Percentiles rank a stretch among this genome's conserved stretches.
phyloP scores from a whole-genome alignment of 495 filamentous ascomycete species.

The Lophium mytilinum region DNA sequence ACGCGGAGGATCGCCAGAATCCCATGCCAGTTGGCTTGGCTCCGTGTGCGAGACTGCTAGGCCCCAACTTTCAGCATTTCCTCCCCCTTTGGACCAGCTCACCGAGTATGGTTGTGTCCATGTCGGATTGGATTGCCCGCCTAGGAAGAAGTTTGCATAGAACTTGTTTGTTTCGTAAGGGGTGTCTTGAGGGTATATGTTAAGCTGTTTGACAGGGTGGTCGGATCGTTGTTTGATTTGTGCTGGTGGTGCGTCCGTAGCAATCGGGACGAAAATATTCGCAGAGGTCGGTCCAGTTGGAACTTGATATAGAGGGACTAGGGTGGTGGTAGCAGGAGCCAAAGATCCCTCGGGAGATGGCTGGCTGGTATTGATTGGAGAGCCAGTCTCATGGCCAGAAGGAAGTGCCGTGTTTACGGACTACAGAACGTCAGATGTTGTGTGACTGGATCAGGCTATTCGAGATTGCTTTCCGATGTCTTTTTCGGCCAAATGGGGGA shows the following conservation, averaged over 20 bases:
- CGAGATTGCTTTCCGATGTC: too few species aligned
- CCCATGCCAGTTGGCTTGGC: constrained; percentile 54
- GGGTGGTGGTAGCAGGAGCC: constrained; percentile 22
- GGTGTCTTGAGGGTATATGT: constrained; percentile 34
- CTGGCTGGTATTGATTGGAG: constrained; percentile 6
- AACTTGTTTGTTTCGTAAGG: constrained; percentile 85
- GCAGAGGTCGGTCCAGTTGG: constrained; percentile 13
- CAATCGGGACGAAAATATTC: constrained; percentile 34
- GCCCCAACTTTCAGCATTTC: constrained; percentile 62
- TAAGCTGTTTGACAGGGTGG: constrained; percentile 29
- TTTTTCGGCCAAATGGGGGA: not conserved
- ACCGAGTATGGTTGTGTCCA: constrained; percentile 86
- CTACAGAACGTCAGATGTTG: constrained; percentile 5
- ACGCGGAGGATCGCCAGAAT: constrained; percentile 46
- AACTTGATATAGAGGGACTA: constrained; percentile 15
- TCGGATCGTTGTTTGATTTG: constrained; percentile 29
- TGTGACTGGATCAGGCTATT: not conserved
- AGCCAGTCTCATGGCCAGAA: constrained; percentile 5
- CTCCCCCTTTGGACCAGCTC: constrained; percentile 63
- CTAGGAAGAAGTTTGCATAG: constrained; percentile 82
- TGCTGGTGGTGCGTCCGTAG: constrained; percentile 28
- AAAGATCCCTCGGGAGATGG: constrained; percentile 9
- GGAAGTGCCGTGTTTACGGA: constrained; percentile 17
- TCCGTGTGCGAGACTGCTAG: constrained; percentile 69
- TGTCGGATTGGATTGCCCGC: constrained; percentile 56